Conservation (phyloP, 2,329 filamentous ascomycete species). For the Tolypocladium tundrense region DNA sequence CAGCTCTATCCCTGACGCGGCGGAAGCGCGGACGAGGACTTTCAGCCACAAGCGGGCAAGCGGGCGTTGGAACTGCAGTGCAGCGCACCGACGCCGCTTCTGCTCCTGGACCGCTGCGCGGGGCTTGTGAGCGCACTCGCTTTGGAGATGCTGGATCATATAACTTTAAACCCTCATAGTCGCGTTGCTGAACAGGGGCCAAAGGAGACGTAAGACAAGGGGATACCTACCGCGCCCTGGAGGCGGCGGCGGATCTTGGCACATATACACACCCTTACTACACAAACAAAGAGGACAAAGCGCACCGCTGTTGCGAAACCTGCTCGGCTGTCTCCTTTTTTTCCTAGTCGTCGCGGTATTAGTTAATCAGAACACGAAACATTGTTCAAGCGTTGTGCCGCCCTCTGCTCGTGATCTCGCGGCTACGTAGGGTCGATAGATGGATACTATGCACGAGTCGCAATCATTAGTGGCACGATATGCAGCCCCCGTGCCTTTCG, state of each 20-base stretch:
- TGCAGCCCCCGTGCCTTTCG: neutral
- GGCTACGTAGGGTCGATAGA: neutral
- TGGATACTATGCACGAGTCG: neutral
- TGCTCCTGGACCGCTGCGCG: conserved; percentile 11
- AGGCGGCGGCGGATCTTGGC: conserved; percentile 7
- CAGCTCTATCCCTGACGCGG: neutral
- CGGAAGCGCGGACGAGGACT: neutral
- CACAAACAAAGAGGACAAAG: conserved; percentile 23
- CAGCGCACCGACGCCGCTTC: conserved; percentile 9
- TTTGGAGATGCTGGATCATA: conserved; percentile 22
- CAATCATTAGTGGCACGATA: neutral
- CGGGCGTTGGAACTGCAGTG: conserved; percentile 8
- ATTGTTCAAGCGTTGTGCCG: conserved; percentile 5
- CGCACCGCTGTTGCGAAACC: conserved; percentile 21
- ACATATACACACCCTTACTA: conserved; percentile 4
- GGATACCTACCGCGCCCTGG: conserved; percentile 17
- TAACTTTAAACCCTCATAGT: conserved; percentile 3
- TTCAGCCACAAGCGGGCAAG: conserved; percentile 8
- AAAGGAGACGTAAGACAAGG: conserved; percentile 2
- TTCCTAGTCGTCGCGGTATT: conserved; percentile 29
- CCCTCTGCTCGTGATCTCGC: neutral
- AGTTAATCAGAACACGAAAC: conserved; percentile 29
- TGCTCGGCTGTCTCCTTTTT: conserved; percentile 19
- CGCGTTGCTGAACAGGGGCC: neutral
- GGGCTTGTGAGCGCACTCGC: conserved; percentile 6